Base-by-base conservation (phyloP, 2,329 filamentous ascomycete species). In the Niveomyces coronatus region DNA sequence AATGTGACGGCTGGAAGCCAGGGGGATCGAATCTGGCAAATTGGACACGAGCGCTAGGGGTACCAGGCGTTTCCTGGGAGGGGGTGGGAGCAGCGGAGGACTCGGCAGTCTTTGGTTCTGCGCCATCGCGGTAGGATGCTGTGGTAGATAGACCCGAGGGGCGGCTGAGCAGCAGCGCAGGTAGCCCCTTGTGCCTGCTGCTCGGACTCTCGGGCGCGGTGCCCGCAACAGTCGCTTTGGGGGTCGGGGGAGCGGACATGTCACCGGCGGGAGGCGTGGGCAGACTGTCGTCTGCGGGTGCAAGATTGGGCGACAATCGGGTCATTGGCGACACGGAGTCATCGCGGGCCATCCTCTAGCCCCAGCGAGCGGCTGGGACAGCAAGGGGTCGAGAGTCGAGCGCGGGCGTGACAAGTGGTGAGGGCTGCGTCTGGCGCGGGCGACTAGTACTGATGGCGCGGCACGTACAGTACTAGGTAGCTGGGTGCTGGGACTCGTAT, bases 21-120 rank as follows among this genome's bases (percentile, higher is more conserved):
- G 58, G 53, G 45, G 61, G 57, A 35, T 76, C 68, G 11, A 70
- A 63, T 20, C 75, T 70, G 3, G 73, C 76, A 53, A 93, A 91
- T 49, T 91, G 85, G 4, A 93, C 84, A 53, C 81, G 37, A 9
- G 37, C 19, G 19, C 18, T 16, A 5, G 37, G 30, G 9, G 30
- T 39, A 15, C 23, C 18, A 17, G 89, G 40, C 74, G 72, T 28
- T 5, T 14, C 28, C 18, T 26, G 29, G 22, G 33, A 29, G 17
- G 20, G 14, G 16, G 17, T n/a, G 16, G 22, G 9, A 11, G 13
- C 13, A 7, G 13, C 27, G 14, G 17, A 18, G 18, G 11, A 9
- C 9, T 35, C 76, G 66, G 24, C 23, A 34, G 23, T 22, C n/a
- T 29, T 29, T 26, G 16, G 10, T 6, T 34, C 40, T 10, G 35